Evolutionary conservation across 495 filamentous ascomycete genomes (phyloP).

Genomic region (Talaromyces trachyspermus): DNA sequence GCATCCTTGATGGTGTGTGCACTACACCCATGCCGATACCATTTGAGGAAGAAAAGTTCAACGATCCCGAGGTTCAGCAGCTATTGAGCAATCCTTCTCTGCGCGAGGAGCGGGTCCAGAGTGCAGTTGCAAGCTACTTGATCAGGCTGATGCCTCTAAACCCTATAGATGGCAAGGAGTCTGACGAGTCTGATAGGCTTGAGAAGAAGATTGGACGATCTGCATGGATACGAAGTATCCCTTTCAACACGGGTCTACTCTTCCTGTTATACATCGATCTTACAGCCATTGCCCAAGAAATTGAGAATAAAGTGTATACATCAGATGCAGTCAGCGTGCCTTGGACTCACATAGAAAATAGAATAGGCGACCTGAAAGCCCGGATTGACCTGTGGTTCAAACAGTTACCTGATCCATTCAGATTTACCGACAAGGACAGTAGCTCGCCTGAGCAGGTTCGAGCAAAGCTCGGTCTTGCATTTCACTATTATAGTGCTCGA

Average conservation of each 20-base stretch:
- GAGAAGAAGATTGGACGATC: constrained; percentile 13
- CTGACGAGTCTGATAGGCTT: constrained; percentile 8
- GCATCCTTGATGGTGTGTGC: constrained; percentile 50
- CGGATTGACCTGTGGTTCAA: constrained; percentile 48
- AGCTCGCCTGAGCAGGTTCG: constrained; percentile 28
- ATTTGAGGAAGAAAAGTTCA: constrained; percentile 45
- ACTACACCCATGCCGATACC: constrained; percentile 54
- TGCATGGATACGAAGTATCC: constrained; percentile 25
- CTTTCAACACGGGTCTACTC: constrained; percentile 33
- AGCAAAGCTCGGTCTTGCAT: constrained; percentile 41
- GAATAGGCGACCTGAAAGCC: constrained; percentile 43
- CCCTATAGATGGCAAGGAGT: constrained; percentile 23
- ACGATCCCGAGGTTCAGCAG: constrained; percentile 23
- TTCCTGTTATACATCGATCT: constrained; percentile 46
- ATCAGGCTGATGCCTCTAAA: constrained; percentile 34
- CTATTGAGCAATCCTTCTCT: constrained; percentile 23
- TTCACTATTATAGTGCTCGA: constrained; percentile 52
- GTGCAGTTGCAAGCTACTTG: constrained; percentile 27
- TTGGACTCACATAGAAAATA: constrained; percentile 54
- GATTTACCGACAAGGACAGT: constrained; percentile 37
- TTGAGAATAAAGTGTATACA: constrained; percentile 52
- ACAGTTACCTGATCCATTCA: constrained; percentile 42
- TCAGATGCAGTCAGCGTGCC: constrained; percentile 43
- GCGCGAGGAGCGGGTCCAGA: constrained; percentile 33
- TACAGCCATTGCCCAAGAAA: constrained; percentile 45